Evolutionary conservation across 345 rosid species (phyloP).

Genomic region (Lepidium didymum): DNA sequence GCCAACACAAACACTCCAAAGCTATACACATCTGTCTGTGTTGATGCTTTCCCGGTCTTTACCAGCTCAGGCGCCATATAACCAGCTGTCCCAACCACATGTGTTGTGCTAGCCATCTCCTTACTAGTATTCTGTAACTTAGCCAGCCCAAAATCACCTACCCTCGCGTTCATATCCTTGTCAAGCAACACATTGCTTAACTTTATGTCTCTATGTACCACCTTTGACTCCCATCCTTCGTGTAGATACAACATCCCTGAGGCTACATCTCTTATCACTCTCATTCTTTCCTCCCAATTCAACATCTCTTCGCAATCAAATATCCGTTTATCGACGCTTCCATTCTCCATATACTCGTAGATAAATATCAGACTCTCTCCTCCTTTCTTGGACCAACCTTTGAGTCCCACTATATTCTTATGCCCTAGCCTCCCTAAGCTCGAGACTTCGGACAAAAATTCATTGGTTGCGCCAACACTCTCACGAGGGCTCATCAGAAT

Average conservation of each 20-base stretch:
- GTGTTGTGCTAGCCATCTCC: slow-evolving; percentile 43
- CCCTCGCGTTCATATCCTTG: slow-evolving; percentile 59
- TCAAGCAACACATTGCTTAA: slow-evolving; percentile 77
- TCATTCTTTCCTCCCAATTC: slow-evolving; percentile 43
- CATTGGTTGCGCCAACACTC: slow-evolving; percentile 50
- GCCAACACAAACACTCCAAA: slow-evolving; percentile 42
- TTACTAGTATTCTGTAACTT: slow-evolving; percentile 53
- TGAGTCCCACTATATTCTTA: slow-evolving; percentile 52
- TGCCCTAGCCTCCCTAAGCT: slow-evolving; percentile 69
- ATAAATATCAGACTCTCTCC: slow-evolving; percentile 54
- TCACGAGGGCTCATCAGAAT: slow-evolving; percentile 41
- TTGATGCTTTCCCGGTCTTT: slow-evolving; percentile 39
- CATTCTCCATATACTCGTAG: slow-evolving; percentile 74
- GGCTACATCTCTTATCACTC: slow-evolving; percentile 55
- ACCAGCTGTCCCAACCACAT: slow-evolving; percentile 61
- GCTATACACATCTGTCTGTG: slow-evolving; percentile 38
- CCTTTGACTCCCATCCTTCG: slow-evolving; percentile 73
- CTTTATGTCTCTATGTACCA: slow-evolving; percentile 72
- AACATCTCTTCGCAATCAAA: slow-evolving; percentile 36
- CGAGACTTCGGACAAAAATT: slow-evolving; percentile 55
- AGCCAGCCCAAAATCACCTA: slow-evolving; percentile 73
- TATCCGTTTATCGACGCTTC: slow-evolving; percentile 55
- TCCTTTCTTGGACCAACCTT: slow-evolving; percentile 81
- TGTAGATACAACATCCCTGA: slow-evolving; percentile 61
- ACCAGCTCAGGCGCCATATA: slow-evolving; percentile 68